Percentiles rank a stretch among this genome's conserved stretches.
Conservation (phyloP, 352 stramenopile genomes). For the Pythium volutum region DNA sequence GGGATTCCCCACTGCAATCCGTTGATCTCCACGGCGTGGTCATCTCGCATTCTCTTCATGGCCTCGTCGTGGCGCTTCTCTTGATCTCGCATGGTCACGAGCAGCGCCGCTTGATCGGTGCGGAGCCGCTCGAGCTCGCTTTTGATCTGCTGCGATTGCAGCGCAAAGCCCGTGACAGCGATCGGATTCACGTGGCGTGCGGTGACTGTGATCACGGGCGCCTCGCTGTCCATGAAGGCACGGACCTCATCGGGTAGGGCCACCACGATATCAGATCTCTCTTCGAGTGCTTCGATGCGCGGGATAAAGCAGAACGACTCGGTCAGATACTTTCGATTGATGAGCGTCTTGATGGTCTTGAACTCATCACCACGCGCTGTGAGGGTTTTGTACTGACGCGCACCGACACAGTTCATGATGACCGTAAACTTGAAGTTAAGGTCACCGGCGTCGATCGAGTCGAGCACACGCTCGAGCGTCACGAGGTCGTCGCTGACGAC, state of each 20-base stretch:
- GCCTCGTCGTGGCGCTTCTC: not conserved
- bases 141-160: not conserved
- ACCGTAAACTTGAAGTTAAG: conserved; percentile 17
- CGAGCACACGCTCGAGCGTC: conserved; percentile 24
- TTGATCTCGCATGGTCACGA: not conserved
- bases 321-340: conserved; percentile 19
- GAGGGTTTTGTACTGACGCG: conserved; percentile 11
- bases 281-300: conserved; percentile 12
- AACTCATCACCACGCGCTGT: conserved; percentile 6
- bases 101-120: not conserved
- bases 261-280: conserved; percentile 10
- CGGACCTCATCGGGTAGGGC: conserved; percentile 1
- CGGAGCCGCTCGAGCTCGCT: not conserved
- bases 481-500: conserved; percentile 21
- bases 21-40: not conserved
- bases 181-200: not conserved
- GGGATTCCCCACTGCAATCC: not conserved
- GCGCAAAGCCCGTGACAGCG: not conserved
- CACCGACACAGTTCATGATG: conserved; percentile 25
- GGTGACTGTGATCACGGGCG: not conserved
- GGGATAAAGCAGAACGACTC: conserved; percentile 19
- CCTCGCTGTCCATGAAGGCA: not conserved
- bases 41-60: not conserved
- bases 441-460: conserved; percentile 15
- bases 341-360: conserved; percentile 9